These are phyloP conservation scores for Hamamelis virginiana DNA, from an alignment of 164 flowering plant species.

Conservation along the genomic window DNA sequence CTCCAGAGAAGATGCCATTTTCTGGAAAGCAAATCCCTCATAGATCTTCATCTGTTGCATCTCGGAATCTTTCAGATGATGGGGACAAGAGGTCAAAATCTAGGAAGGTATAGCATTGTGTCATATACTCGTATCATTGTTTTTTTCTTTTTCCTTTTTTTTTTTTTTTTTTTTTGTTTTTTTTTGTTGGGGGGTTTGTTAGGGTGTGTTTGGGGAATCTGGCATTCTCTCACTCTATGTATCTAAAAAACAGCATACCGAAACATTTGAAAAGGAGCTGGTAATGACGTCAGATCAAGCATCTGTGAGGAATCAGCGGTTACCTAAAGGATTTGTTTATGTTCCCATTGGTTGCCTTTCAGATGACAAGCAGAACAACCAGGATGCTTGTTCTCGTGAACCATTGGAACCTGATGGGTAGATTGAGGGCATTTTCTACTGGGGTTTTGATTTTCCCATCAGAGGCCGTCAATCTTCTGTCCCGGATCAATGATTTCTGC, in stretches of 20 bases:
- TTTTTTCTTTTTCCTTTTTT: background rate
- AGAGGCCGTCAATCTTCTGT: conserved; percentile 9
- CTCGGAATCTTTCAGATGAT: conserved; percentile 37
- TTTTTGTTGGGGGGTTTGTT: too few species aligned
- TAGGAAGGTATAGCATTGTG: conserved; percentile 46
- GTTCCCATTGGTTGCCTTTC: conserved; percentile 72
- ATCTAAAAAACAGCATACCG: conserved; percentile 41
- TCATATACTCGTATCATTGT: background rate
- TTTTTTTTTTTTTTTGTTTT: background rate
- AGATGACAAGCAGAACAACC: conserved; percentile 50
- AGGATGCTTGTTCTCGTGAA: conserved; percentile 35
- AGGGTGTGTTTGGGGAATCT: too few species aligned
- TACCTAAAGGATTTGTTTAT: conserved; percentile 84
- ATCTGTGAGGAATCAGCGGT: conserved; percentile 68
- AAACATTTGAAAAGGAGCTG: conserved; percentile 81
- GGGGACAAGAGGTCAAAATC: conserved; percentile 43
- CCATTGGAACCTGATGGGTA: conserved; percentile 47
- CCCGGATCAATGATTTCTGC: conserved; percentile 16
- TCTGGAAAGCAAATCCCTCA: conserved; percentile 82
- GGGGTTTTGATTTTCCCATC: conserved; percentile 8
- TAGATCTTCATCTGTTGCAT: conserved; percentile 38
- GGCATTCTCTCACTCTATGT: background rate
- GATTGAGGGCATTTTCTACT: background rate
- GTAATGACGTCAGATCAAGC: conserved; percentile 91
- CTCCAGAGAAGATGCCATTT: conserved; percentile 36